phyloP scores from a whole-genome alignment of 176 grass and related monocot genomes.

The Carex pumila region DNA sequence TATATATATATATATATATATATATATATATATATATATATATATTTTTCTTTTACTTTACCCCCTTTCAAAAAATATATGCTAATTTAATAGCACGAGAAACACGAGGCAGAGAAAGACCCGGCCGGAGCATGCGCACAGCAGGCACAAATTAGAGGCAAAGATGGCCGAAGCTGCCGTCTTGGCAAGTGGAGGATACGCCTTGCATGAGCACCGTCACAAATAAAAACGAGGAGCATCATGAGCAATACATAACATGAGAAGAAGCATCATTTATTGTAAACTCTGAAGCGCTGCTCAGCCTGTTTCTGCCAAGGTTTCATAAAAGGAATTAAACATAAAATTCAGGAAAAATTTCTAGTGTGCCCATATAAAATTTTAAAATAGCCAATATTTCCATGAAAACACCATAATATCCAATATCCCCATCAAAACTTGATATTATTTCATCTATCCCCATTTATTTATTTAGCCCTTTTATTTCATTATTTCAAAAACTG shows the following conservation, averaged over 20 bases:
- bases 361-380: too few relatives aligned
- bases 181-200: conserved; percentile 13
- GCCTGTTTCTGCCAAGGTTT: neutral
- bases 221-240: conserved; percentile 22
- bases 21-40: too few relatives aligned
- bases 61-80: too few relatives aligned
- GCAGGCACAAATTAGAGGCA: conserved; percentile 25
- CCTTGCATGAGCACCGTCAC: conserved; percentile 31
- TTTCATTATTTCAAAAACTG: too few relatives aligned
- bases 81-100: conserved; percentile 16
- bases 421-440: too few relatives aligned
- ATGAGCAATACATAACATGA: neutral
- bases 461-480: too few relatives aligned
- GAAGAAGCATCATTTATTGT: conserved; percentile 17
- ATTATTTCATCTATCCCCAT: too few relatives aligned
- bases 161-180: conserved; percentile 18
- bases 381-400: too few relatives aligned
- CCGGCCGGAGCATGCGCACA: conserved; percentile 23
- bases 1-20: too few relatives aligned
- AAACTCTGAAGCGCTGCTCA: neutral
- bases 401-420: too few relatives aligned
- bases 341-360: neutral
- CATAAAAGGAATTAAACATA: neutral
- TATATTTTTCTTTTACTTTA: too few relatives aligned
- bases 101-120: conserved; percentile 26